Conservation (phyloP, 768 basidiomycete genomes). For the Tulasnella calospora region DNA sequence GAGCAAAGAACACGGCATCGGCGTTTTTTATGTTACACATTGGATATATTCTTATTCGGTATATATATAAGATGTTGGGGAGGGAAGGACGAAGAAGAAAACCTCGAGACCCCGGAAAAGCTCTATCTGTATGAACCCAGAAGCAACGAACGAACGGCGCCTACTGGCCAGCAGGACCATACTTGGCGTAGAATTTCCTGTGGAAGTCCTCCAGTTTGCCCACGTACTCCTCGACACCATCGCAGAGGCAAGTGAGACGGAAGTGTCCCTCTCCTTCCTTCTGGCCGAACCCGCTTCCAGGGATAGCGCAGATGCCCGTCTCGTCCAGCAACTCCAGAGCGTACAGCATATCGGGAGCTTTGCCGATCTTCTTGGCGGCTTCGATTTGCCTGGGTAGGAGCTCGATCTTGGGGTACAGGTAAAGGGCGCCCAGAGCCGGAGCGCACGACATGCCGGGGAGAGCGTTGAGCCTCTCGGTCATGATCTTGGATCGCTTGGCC, state of each 20-base stretch:
- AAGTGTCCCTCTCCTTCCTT: slow-evolving; percentile 86
- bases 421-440: slow-evolving; percentile 85
- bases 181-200: slow-evolving; percentile 52
- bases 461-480: slow-evolving; percentile 73
- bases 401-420: slow-evolving; percentile 81
- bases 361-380: slow-evolving; percentile 64
- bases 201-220: slow-evolving; percentile 76
- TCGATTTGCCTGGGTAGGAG: slow-evolving; percentile 68
- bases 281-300: slow-evolving; percentile 93
- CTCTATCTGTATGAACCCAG: background rate
- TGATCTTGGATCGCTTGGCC: slow-evolving; percentile 59
- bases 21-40: background rate
- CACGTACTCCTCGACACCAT: slow-evolving; percentile 90
- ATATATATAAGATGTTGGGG: background rate
- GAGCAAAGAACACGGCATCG: background rate
- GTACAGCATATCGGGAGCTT: slow-evolving; percentile 86
- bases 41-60: background rate
- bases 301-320: slow-evolving; percentile 91
- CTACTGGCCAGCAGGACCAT: slow-evolving; percentile 30
- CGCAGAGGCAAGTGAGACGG: slow-evolving; percentile 88
- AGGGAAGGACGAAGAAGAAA: background rate
- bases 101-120: background rate
- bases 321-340: slow-evolving; percentile 74
- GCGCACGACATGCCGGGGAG: slow-evolving; percentile 89
- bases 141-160: background rate